Base-by-base conservation (phyloP, 1,139 yeast species). In the Hyphopichia khmerensis region DNA sequence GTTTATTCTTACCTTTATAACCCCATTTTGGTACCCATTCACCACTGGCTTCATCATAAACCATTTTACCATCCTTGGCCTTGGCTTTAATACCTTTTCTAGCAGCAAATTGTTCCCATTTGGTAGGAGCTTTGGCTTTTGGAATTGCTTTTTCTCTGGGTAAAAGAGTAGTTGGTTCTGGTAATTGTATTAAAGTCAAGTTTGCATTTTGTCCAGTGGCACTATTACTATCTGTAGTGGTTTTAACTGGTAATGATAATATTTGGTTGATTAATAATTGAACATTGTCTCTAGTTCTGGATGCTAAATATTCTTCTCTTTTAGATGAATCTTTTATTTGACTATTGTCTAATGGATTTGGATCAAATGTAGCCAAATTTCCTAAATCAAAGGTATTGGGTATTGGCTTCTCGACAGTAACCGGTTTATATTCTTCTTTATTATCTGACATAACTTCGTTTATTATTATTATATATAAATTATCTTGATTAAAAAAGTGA, bases 1-100 rank as follows among this genome's bases (percentile, higher is more conserved):
- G 80, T 70, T 93, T 93, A 68, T 93, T 93, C 65, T 81, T 80
- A 58, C 99, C 99, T 53, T 87, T 84, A 72, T 85, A 93, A 46
- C 99, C 99, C 99, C 99, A 95, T 67, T 90, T 91, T 55, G 96
- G 95, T 47, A 86, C 96, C 99, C 99, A 95, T 66, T 90, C 91
- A 40, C 93, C 93, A 24, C 79, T 69, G 37, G 79, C 95, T 65
- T 95, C 98, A 63, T 93, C 96, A 57, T 72, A 95, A 2, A 88
- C 91, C 80, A 85, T 75, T 70, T 89, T 93, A 40, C 96, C 97
- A 32, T 88, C 86, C 65, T 84, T 90, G 51, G 88, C 87, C 75
- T 88, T 90, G 65, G 95, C 79, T 67, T 86, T 77, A 62, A 95
- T 95, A 55, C 98, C 98, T 73, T 95, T 95, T 76, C 82, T 87